These are phyloP conservation scores for Naganishia sp. DNA, from an alignment of 1,284 basidiomycete genomes.

Conservation along the genomic window DNA sequence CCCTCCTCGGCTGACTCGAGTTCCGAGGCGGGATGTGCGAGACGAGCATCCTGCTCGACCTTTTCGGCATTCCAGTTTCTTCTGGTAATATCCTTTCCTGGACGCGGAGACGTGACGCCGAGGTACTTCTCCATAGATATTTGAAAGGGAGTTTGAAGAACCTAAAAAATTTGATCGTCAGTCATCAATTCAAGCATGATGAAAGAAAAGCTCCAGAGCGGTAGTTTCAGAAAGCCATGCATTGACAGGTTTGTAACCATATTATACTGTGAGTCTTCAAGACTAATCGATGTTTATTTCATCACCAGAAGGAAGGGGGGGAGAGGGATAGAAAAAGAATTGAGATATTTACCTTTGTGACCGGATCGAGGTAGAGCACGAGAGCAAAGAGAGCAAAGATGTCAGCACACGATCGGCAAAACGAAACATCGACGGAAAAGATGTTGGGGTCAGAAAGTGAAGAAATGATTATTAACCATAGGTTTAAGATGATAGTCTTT, in stretches of 20 bases:
- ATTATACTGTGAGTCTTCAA: slow-evolving; percentile 50
- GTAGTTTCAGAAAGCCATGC: slow-evolving; percentile 53
- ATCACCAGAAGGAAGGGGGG: slow-evolving; percentile 41
- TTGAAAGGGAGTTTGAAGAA: slow-evolving; percentile 49
- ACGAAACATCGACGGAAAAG: slow-evolving; percentile 8
- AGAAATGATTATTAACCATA: slow-evolving; percentile 53
- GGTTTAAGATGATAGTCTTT: slow-evolving; percentile 45
- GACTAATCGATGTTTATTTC: slow-evolving; percentile 53
- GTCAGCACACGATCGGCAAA: neutral
- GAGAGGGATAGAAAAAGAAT: slow-evolving; percentile 30
- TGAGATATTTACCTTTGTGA: slow-evolving; percentile 44
- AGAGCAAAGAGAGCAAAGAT: slow-evolving; percentile 27
- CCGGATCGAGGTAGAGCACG: slow-evolving; percentile 23
- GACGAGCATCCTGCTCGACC: slow-evolving; percentile 34
- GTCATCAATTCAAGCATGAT: slow-evolving; percentile 26
- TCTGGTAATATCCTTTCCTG: slow-evolving; percentile 32
- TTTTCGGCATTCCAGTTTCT: slow-evolving; percentile 37
- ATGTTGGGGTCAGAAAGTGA: slow-evolving; percentile 52
- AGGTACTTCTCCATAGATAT: slow-evolving; percentile 50
- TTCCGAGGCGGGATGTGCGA: slow-evolving; percentile 39
- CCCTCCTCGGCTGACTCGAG: slow-evolving; percentile 48
- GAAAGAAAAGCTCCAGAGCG: slow-evolving; percentile 2
- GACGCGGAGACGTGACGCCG: slow-evolving; percentile 35
- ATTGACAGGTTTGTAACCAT: slow-evolving; percentile 51
- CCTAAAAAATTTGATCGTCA: slow-evolving; percentile 38